phyloP scores from a whole-genome alignment of 768 basidiomycete genomes.

The Agaricus bisporus region DNA sequence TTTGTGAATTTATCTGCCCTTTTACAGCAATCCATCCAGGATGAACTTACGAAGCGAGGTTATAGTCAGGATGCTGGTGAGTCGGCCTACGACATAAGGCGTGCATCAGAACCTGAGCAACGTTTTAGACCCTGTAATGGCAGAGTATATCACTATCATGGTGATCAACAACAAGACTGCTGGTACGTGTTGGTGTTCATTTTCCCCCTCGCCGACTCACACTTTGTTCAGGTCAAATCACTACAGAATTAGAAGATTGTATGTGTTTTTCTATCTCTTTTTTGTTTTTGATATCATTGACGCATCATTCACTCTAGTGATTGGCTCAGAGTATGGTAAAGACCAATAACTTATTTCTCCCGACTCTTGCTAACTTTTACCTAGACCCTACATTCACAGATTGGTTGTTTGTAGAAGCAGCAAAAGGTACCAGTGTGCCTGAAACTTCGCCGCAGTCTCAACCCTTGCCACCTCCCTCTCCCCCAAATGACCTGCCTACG shows the following conservation, averaged over 20 bases:
- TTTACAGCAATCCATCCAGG: slow-evolving; percentile 66
- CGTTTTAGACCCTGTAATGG: slow-evolving; percentile 76
- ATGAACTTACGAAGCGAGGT: slow-evolving; percentile 71
- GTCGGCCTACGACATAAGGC: slow-evolving; percentile 18
- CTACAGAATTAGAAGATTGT: slow-evolving; percentile 83
- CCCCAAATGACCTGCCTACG: background rate
- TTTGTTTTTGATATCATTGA: slow-evolving; percentile 8
- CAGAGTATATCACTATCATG: slow-evolving; percentile 94
- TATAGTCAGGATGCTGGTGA: slow-evolving; percentile 73
- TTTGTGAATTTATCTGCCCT: slow-evolving; percentile 13
- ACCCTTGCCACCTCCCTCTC: slow-evolving; percentile 20
- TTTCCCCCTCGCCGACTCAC: slow-evolving; percentile 12
- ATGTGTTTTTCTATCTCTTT: slow-evolving; percentile 16
- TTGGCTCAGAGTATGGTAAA: slow-evolving; percentile 57
- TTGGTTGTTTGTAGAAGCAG: slow-evolving; percentile 82
- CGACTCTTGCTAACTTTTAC: slow-evolving; percentile 10
- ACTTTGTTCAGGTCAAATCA: slow-evolving; percentile 64
- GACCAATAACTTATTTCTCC: slow-evolving; percentile 8
- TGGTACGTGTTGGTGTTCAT: slow-evolving; percentile 35
- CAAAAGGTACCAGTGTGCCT: slow-evolving; percentile 56
- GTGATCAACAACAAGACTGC: slow-evolving; percentile 87
- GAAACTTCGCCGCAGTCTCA: slow-evolving; percentile 34
- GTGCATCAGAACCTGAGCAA: slow-evolving; percentile 11
- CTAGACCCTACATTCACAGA: slow-evolving; percentile 79
- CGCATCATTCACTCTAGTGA: slow-evolving; percentile 10